Conservation (phyloP, 345 rosid genomes). For the Euphorbia lathyris region DNA sequence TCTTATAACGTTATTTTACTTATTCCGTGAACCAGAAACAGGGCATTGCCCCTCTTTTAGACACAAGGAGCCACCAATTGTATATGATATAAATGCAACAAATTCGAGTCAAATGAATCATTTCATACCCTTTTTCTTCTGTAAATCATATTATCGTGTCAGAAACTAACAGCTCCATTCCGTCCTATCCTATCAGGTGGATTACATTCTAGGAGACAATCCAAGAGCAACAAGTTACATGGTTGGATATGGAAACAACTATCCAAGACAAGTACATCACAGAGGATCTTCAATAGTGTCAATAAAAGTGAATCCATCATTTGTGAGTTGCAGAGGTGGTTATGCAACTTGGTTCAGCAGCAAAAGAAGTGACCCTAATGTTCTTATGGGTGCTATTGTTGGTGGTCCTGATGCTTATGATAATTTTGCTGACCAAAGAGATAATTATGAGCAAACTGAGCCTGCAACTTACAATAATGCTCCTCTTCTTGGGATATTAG, state of each 20-base stretch:
- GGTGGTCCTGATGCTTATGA: slow-evolving; percentile 98
- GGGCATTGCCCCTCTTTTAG: too few species aligned
- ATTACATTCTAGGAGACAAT: slow-evolving; percentile 95
- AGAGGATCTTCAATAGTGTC: slow-evolving; percentile 92
- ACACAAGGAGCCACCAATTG: too few species aligned
- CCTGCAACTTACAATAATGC: slow-evolving; percentile 99
- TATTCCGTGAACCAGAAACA: too few species aligned
- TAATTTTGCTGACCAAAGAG: slow-evolving; percentile 87
- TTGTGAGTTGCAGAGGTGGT: slow-evolving; percentile 89
- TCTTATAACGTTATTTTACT: too few species aligned
- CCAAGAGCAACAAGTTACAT: slow-evolving; percentile 95
- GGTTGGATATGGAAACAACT: slow-evolving; percentile 97
- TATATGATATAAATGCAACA: too few species aligned
- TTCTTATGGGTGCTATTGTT: slow-evolving; percentile 85
- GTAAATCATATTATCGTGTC: too few species aligned
- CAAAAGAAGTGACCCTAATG: slow-evolving; percentile 80
- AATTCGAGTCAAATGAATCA: too few species aligned
- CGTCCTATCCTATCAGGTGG: slow-evolving; percentile 58
- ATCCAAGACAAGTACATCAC: slow-evolving; percentile 87
- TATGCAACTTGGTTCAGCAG: slow-evolving; percentile 85
- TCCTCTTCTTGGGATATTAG: slow-evolving; percentile 84
- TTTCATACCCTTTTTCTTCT: too few species aligned
- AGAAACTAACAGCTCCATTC: too few species aligned
- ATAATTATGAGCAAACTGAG: slow-evolving; percentile 94
- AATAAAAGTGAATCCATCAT: slow-evolving; percentile 51